These are phyloP conservation scores for Osmanthus fragrans DNA, from an alignment of 257 asterid genomes.

Conservation along the genomic window DNA sequence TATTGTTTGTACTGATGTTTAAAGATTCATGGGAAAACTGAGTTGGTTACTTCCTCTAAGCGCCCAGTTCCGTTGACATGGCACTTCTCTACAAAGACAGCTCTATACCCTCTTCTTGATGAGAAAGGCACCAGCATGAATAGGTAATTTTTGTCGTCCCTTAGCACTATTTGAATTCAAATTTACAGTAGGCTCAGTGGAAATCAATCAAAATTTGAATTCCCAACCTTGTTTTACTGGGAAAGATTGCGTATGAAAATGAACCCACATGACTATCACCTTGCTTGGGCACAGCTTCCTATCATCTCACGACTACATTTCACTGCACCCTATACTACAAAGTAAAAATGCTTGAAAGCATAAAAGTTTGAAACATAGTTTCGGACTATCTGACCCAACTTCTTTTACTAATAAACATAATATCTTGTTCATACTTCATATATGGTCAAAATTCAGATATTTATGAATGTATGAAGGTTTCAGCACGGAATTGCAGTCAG, in stretches of 20 bases:
- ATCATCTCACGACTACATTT: conserved; percentile 18
- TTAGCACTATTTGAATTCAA: conserved; percentile 14
- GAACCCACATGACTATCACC: conserved; percentile 9
- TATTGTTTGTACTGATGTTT: conserved; percentile 22
- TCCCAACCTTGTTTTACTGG: neutral
- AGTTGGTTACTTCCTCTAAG: conserved; percentile 84
- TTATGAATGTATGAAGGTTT: neutral
- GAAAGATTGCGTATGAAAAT: conserved; percentile 1
- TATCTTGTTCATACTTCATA: neutral
- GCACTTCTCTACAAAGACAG: conserved; percentile 87
- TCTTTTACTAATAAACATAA: neutral
- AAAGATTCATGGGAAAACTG: conserved; percentile 97
- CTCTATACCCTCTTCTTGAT: conserved; percentile 80
- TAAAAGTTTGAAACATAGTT: conserved; percentile 7
- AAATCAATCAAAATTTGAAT: conserved; percentile 13
- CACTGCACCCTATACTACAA: conserved; percentile 12
- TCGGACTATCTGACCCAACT: neutral
- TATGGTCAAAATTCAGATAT: neutral
- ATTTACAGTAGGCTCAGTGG: conserved; percentile 13
- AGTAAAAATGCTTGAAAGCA: conserved; percentile 15
- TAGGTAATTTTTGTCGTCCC: conserved; percentile 50
- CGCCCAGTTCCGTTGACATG: conserved; percentile 98
- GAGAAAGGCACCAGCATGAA: conserved; percentile 94
- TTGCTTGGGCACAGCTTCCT: conserved; percentile 11
- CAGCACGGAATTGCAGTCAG: neutral